phyloP scores from a whole-genome alignment of 768 basidiomycete genomes.

The Boletus pseudopeckii region DNA sequence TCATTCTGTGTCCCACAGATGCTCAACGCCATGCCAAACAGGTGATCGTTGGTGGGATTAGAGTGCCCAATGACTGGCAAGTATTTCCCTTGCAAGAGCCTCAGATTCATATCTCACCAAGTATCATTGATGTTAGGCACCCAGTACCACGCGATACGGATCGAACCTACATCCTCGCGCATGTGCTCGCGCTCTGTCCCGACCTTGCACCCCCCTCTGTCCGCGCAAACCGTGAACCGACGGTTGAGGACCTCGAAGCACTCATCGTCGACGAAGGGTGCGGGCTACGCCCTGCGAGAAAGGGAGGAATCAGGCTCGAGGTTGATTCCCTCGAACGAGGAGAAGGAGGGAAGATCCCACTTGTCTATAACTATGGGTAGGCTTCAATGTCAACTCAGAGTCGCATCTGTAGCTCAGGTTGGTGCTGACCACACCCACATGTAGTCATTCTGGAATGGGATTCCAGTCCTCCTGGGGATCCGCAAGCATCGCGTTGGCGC shows the following conservation, averaged over 20 bases:
- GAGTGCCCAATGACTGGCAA: slow-evolving; percentile 59
- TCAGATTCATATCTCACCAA: too few relatives aligned
- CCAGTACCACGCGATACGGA: slow-evolving; percentile 63
- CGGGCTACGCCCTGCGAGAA: slow-evolving; percentile 65
- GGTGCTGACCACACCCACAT: background rate
- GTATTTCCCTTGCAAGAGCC: background rate
- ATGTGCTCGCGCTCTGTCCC: slow-evolving; percentile 48
- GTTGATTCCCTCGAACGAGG: slow-evolving; percentile 37
- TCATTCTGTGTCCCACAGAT: background rate
- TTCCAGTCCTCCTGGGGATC: slow-evolving; percentile 67
- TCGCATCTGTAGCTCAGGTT: background rate
- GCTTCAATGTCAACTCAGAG: background rate
- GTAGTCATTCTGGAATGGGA: slow-evolving; percentile 62
- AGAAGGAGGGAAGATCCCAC: slow-evolving; percentile 36
- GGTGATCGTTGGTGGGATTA: slow-evolving; percentile 62
- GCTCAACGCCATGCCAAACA: slow-evolving; percentile 11
- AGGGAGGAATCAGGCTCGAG: slow-evolving; percentile 64
- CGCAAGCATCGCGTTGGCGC: slow-evolving; percentile 44
- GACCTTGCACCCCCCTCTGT: slow-evolving; percentile 57
- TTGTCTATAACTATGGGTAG: slow-evolving; percentile 68
- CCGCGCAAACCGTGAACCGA: slow-evolving; percentile 43
- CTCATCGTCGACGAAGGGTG: slow-evolving; percentile 51
- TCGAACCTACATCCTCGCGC: slow-evolving; percentile 54
- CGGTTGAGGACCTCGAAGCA: slow-evolving; percentile 45
- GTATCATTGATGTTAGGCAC: slow-evolving; percentile 46